Percentiles rank a stretch among this genome's conserved stretches.
Conservation (phyloP, 1,284 basidiomycete species). For the Agroathelia rolfsii region DNA sequence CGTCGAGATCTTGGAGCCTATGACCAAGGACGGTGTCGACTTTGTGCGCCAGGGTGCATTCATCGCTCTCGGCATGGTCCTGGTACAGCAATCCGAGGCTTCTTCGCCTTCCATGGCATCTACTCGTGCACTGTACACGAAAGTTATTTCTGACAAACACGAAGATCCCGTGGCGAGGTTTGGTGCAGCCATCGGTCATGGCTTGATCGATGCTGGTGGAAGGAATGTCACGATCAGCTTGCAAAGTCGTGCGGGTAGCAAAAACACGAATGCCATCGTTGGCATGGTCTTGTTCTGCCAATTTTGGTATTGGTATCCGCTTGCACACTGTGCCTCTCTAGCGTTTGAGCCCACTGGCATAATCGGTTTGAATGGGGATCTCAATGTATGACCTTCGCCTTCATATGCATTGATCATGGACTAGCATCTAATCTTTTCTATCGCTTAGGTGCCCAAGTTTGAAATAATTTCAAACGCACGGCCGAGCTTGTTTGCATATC, state of each 20-base stretch:
- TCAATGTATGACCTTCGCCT: slow-evolving; percentile 50
- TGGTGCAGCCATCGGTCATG: slow-evolving; percentile 89
- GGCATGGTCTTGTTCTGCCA: slow-evolving; percentile 95
- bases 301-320: slow-evolving; percentile 99
- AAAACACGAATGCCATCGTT: slow-evolving; percentile 86
- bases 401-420: slow-evolving; percentile 3
- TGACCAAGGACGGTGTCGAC: slow-evolving; percentile 94
- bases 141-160: slow-evolving; percentile 89
- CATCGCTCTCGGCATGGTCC: slow-evolving; percentile 89
- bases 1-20: slow-evolving; percentile 88
- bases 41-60: slow-evolving; percentile 98
- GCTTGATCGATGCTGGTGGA: slow-evolving; percentile 93
- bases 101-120: slow-evolving; percentile 73
- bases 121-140: slow-evolving; percentile 75
- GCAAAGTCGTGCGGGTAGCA: slow-evolving; percentile 83
- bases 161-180: slow-evolving; percentile 97
- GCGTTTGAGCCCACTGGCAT: slow-evolving; percentile 92
- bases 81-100: slow-evolving; percentile 90
- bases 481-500: slow-evolving; percentile 87
- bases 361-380: slow-evolving; percentile 78
- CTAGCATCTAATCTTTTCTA: slow-evolving; percentile 6
- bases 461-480: slow-evolving; percentile 82
- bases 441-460: slow-evolving; percentile 72
- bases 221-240: slow-evolving; percentile 90
- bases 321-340: slow-evolving; percentile 88